Conservation (phyloP, 495 filamentous ascomycete species). For the Hypoxylon cercidicola region DNA sequence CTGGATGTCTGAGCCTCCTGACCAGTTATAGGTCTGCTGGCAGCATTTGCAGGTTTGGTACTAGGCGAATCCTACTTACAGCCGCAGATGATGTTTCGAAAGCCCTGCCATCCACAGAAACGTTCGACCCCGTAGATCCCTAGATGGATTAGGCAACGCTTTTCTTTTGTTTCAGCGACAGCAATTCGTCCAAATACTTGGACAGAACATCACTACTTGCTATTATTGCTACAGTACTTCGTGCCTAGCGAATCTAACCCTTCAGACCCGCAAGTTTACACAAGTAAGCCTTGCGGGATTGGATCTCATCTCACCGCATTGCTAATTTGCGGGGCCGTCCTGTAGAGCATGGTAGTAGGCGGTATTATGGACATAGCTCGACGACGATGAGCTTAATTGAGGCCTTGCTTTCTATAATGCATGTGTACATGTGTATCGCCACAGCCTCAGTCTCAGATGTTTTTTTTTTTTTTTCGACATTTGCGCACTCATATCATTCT, state of each 20-base stretch:
- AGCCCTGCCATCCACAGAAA: slow-evolving; percentile 5
- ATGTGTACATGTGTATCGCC: neutral
- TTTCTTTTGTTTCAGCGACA: neutral
- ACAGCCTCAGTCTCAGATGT: neutral
- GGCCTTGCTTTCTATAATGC: neutral
- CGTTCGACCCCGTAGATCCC: neutral
- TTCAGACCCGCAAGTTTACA: slow-evolving; percentile 2
- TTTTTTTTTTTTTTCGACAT: too few species aligned
- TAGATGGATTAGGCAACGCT: slow-evolving; percentile 26
- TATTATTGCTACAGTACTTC: slow-evolving; percentile 25
- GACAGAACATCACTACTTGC: slow-evolving; percentile 11
- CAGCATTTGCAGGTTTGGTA: neutral
- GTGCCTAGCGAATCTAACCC: slow-evolving; percentile 4
- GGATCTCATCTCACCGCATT: slow-evolving; percentile 40
- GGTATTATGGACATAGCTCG: slow-evolving; percentile 23
- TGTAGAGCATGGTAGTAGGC: neutral
- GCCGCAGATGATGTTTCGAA: slow-evolving; percentile 11
- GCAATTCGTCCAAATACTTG: slow-evolving; percentile 32
- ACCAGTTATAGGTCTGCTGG: too few species aligned
- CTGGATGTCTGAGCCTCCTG: slow-evolving; percentile 25
- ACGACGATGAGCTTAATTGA: slow-evolving; percentile 11
- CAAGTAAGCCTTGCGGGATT: slow-evolving; percentile 29
- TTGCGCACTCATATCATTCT: too few species aligned
- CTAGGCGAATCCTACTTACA: slow-evolving; percentile 7
- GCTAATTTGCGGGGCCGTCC: slow-evolving; percentile 1